Evolutionary conservation across 2,329 filamentous ascomycete genomes (phyloP).

Genomic region (Aspergillus eucalypticola): DNA sequence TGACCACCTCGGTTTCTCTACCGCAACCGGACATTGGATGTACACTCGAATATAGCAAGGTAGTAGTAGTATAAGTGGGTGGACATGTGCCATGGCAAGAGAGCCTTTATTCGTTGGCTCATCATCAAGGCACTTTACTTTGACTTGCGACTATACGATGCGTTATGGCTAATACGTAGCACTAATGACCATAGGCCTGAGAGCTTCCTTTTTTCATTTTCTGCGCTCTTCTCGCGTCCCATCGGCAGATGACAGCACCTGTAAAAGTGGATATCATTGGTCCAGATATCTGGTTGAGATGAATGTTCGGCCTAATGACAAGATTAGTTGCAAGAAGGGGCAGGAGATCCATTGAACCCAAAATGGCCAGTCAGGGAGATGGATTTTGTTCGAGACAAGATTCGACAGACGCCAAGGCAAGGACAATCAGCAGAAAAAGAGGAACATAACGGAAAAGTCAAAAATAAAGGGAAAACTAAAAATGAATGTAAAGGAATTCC

Average conservation of each 20-base stretch:
- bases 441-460: constrained; percentile 5
- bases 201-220: not conserved
- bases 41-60: not conserved
- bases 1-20: not conserved
- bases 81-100: not conserved
- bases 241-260: not conserved
- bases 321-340: not conserved
- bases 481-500: not conserved
- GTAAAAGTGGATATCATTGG: not conserved
- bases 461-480: not conserved
- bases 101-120: not conserved
- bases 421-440: not conserved
- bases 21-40: not conserved
- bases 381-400: not conserved
- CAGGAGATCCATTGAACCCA: not conserved
- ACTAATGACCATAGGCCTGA: not conserved
- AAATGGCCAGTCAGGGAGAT: not conserved
- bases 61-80: not conserved
- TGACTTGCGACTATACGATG: too few relatives aligned
- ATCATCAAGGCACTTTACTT: not conserved
- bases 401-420: not conserved
- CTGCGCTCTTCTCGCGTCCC: not conserved
- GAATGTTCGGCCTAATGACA: constrained; percentile 5
- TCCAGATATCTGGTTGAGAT: not conserved
- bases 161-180: not conserved